Conservation (phyloP, 73 alveolate species). For the Blepharisma stoltei region DNA sequence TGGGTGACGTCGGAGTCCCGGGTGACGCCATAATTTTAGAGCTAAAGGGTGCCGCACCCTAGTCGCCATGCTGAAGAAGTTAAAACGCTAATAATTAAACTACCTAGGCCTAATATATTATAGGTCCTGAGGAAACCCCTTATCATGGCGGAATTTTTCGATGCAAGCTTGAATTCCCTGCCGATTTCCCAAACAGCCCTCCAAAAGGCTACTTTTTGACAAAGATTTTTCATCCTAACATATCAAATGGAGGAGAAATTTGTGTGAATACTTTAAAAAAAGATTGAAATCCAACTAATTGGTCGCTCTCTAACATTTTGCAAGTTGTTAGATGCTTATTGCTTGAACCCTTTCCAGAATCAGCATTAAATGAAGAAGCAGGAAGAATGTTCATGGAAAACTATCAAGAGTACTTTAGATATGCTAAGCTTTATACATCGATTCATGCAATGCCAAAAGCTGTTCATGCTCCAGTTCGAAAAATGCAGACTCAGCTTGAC, state of each 20-base stretch:
- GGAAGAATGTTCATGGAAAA: slow-evolving; percentile 99
- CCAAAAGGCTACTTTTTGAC: slow-evolving; percentile 95
- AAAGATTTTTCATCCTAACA: slow-evolving; percentile 96
- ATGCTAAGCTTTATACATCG: slow-evolving; percentile 86
- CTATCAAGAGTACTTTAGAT: slow-evolving; percentile 89
- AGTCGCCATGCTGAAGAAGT: neutral
- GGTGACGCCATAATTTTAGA: slow-evolving; percentile 14
- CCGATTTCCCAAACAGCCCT: slow-evolving; percentile 90
- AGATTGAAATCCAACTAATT: slow-evolving; percentile 93
- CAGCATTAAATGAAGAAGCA: slow-evolving; percentile 99
- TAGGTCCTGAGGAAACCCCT: slow-evolving; percentile 79
- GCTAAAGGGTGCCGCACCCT: neutral
- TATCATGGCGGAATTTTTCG: slow-evolving; percentile 95
- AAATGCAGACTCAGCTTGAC: slow-evolving; percentile 10
- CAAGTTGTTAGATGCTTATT: slow-evolving; percentile 97
- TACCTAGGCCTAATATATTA: slow-evolving; percentile 58
- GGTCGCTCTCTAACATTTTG: slow-evolving; percentile 90
- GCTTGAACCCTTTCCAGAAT: slow-evolving; percentile 99
- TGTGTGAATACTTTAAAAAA: slow-evolving; percentile 95
- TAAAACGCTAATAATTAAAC: slow-evolving; percentile 12
- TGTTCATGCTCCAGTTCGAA: neutral
- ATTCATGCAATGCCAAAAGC: slow-evolving; percentile 74
- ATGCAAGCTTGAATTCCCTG: slow-evolving; percentile 78
- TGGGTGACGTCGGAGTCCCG: neutral
- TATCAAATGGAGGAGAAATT: slow-evolving; percentile 94